Conservation (phyloP, 169 alveolate species). For the Eimeria brunetti region DNA sequence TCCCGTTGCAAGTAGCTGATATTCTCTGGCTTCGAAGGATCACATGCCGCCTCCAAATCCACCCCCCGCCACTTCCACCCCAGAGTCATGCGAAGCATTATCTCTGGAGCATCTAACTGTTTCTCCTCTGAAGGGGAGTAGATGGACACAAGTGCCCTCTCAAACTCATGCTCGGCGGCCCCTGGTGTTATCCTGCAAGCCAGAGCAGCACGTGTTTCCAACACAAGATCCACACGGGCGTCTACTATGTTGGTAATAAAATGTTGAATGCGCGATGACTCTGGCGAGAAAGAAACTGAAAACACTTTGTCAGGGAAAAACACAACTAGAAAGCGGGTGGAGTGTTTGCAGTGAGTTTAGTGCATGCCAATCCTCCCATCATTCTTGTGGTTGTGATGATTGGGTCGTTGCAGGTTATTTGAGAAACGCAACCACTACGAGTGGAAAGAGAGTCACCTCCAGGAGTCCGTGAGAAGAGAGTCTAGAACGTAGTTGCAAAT, state of each 20-base stretch:
- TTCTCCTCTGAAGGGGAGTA: slow-evolving; percentile 90
- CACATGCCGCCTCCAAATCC: slow-evolving; percentile 37
- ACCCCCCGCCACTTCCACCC: slow-evolving; percentile 86
- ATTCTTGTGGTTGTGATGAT: neutral
- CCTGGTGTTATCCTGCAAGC: slow-evolving; percentile 76
- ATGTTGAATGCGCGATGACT: neutral
- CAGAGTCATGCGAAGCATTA: slow-evolving; percentile 93
- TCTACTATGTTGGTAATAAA: neutral
- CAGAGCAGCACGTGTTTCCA: neutral
- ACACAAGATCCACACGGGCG: neutral
- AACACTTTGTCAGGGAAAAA: neutral
- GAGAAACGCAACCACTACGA: neutral
- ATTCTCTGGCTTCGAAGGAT: neutral
- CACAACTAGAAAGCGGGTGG: neutral
- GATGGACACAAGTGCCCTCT: slow-evolving; percentile 87
- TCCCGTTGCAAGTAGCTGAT: slow-evolving; percentile 76
- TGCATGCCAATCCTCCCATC: neutral
- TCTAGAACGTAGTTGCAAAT: slow-evolving; percentile 89
- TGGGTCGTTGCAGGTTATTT: neutral
- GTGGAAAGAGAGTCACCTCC: slow-evolving; percentile 77
- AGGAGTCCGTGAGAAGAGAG: slow-evolving; percentile 89
- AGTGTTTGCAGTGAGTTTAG: neutral
- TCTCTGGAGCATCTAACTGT: slow-evolving; percentile 90
- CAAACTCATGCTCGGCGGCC: slow-evolving; percentile 82
- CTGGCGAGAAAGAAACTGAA: neutral